A percentile compares a stretch with the other conserved stretches of the same genome.
Evolutionary conservation across 306 rosid species (phyloP).

Genomic region (Ormosia semicastrata): DNA sequence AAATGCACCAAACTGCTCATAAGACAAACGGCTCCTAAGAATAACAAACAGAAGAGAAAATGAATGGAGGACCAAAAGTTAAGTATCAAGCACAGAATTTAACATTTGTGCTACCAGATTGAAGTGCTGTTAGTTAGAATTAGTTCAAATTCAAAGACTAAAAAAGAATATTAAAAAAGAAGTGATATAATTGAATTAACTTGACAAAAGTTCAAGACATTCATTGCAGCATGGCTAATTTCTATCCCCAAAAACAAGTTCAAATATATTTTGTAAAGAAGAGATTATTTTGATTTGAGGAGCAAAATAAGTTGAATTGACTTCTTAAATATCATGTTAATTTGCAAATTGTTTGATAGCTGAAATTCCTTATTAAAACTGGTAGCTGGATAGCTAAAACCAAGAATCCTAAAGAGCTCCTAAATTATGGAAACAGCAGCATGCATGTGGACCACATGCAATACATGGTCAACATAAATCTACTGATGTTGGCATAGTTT

Average conservation of each 20-base stretch:
- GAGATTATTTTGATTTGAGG: neutral
- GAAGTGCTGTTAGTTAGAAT: neutral
- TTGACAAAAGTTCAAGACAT: neutral
- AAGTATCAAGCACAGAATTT: neutral
- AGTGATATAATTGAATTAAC: neutral
- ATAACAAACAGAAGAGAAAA: conserved; percentile 13
- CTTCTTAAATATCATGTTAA: neutral
- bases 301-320: neutral
- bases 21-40: conserved; percentile 90
- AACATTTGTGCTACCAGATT: neutral
- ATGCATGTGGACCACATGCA: neutral
- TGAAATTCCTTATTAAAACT: neutral
- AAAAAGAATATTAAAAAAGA: neutral
- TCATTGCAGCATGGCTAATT: neutral
- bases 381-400: neutral
- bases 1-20: conserved; percentile 95
- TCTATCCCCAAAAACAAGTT: neutral
- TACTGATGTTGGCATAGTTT: neutral
- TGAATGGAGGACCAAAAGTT: neutral
- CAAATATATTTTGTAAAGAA: neutral
- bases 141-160: neutral
- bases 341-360: neutral
- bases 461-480: neutral
- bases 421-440: neutral
- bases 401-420: neutral